Evolutionary conservation across 2,329 filamentous ascomycete genomes (phyloP).

Genomic region (Aspergillus japonicus): DNA sequence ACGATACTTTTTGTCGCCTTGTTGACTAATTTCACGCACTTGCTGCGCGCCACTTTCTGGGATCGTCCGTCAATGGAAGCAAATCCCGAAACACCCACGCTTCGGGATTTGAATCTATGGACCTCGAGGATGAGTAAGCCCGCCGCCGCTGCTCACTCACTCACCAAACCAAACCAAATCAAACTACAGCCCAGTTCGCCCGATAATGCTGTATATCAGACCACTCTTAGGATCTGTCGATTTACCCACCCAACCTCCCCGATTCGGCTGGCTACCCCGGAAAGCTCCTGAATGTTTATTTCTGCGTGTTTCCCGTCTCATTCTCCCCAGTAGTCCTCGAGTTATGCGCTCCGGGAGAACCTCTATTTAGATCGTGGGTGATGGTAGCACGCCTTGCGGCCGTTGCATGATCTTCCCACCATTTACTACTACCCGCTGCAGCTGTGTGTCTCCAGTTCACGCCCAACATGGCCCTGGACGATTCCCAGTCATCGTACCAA

Average conservation of each 20-base stretch:
- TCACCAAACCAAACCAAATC: neutral
- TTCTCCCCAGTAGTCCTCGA: neutral
- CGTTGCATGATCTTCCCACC: conserved; percentile 12
- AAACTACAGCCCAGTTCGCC: neutral
- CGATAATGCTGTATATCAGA: conserved; percentile 27
- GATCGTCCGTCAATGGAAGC: conserved; percentile 9
- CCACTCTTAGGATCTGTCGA: conserved; percentile 20
- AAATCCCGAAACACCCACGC: conserved; percentile 33
- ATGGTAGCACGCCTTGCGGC: conserved; percentile 11
- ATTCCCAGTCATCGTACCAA: conserved; percentile 16
- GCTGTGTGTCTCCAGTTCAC: neutral
- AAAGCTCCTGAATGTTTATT: neutral
- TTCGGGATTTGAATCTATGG: conserved; percentile 35
- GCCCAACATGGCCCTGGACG: conserved; percentile 25
- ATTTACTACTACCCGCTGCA: neutral
- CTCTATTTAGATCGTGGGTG: conserved; percentile 2
- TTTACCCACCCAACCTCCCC: conserved; percentile 12
- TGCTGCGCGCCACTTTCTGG: conserved; percentile 14
- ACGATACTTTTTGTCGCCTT: neutral
- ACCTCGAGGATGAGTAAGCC: conserved; percentile 31
- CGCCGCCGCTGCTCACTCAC: conserved; percentile 12
- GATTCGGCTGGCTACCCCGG: conserved; percentile 1
- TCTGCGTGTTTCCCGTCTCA: neutral
- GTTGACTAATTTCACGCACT: conserved; percentile 9
- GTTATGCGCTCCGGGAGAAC: neutral